Evolutionary conservation across 139 green algal genomes (phyloP).

Genomic region (Volvox reticuliferus): DNA sequence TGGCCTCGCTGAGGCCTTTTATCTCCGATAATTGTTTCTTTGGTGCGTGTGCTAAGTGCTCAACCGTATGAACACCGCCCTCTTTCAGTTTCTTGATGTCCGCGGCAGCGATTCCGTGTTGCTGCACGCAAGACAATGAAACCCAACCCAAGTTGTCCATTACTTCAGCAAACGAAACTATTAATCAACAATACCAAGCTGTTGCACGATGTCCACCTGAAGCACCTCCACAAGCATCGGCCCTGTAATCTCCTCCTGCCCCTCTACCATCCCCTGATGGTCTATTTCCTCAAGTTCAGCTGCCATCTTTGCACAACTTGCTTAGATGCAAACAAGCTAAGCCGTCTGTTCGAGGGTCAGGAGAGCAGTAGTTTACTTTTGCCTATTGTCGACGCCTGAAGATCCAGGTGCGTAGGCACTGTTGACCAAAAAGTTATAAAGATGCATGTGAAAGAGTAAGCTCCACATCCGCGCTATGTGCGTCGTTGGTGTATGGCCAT

Average conservation of each 20-base stretch:
- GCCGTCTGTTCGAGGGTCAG: too few relatives aligned
- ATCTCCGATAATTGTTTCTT: constrained; percentile 90
- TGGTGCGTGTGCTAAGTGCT: constrained; percentile 81
- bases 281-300: constrained; percentile 33
- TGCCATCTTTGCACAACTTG: not conserved
- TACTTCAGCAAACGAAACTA: not conserved
- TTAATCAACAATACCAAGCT: not conserved
- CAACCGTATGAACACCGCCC: constrained; percentile 83
- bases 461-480: too few relatives aligned
- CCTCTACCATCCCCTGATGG: constrained; percentile 18
- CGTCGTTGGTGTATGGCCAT: too few relatives aligned
- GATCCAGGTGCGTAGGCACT: too few relatives aligned
- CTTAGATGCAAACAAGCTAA: not conserved
- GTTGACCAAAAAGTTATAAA: too few relatives aligned
- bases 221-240: constrained; percentile 29
- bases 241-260: constrained; percentile 23
- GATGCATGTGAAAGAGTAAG: too few relatives aligned
- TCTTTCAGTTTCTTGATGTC: constrained; percentile 98
- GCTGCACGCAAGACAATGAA: constrained; percentile 56
- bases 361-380: too few relatives aligned
- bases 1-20: constrained; percentile 97
- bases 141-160: not conserved
- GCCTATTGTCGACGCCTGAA: too few relatives aligned
- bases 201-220: not conserved
- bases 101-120: constrained; percentile 81